Percentiles rank a stretch among this genome's conserved stretches.
Conservation (phyloP, 1,139 yeast genomes). For the Candida buenavistaensis region DNA sequence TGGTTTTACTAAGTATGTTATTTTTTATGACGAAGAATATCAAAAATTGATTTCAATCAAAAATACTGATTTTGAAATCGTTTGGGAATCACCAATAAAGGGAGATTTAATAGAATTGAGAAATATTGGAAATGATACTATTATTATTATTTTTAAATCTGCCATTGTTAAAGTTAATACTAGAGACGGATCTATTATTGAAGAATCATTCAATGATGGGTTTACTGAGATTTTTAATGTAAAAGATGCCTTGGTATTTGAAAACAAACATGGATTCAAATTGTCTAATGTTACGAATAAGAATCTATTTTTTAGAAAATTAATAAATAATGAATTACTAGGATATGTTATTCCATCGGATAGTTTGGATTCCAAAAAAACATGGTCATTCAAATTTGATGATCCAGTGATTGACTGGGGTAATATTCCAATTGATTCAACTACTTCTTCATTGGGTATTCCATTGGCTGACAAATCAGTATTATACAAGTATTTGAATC, state of each 20-base stretch:
- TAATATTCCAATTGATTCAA: conserved; percentile 37
- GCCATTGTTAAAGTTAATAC: conserved; percentile 21
- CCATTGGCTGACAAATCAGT: conserved; percentile 72
- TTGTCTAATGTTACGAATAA: neutral
- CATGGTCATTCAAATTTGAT: conserved; percentile 31
- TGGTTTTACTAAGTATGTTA: conserved; percentile 36
- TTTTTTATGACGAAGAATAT: conserved; percentile 26
- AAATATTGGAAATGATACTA: conserved; percentile 13
- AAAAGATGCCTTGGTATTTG: conserved; percentile 11
- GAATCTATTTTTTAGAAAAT: conserved; percentile 17
- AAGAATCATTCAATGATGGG: conserved; percentile 5
- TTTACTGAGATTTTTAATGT: conserved; percentile 8
- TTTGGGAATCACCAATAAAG: conserved; percentile 25
- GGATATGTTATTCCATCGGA: conserved; percentile 23
- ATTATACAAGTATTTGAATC: conserved; percentile 80
- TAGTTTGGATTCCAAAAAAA: conserved; percentile 14
- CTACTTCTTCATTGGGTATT: conserved; percentile 67
- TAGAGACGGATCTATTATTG: conserved; percentile 24
- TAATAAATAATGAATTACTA: conserved; percentile 15
- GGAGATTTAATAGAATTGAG: conserved; percentile 19
- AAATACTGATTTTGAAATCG: conserved; percentile 26
- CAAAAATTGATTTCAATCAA: conserved; percentile 30
- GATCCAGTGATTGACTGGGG: conserved; percentile 22
- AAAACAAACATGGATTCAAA: conserved; percentile 6
- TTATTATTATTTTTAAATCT: conserved; percentile 23